Evolutionary conservation across 805 yeast genomes (phyloP).

Genomic region (Pichia paraexigua): DNA sequence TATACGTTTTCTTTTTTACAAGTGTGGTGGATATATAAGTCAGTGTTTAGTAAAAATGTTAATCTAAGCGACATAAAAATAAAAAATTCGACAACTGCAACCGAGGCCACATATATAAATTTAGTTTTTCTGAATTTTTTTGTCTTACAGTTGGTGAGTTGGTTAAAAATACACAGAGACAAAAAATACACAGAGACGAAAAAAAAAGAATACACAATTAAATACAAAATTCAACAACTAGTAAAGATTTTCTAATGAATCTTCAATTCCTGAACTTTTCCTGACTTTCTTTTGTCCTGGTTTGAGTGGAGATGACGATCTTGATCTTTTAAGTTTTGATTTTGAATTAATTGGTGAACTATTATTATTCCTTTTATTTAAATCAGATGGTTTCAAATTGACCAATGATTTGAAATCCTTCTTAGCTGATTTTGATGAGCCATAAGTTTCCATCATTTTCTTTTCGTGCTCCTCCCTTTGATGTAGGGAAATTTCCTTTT

Average conservation of each 20-base stretch:
- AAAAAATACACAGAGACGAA: background rate
- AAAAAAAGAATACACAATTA: no score
- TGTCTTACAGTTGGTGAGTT: background rate
- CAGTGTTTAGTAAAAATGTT: background rate
- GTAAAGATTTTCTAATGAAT: conserved; percentile 3
- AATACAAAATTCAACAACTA: background rate
- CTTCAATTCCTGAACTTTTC: conserved; percentile 7
- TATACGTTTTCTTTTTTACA: background rate
- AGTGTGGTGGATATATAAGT: background rate
- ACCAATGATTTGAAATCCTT: conserved; percentile 4
- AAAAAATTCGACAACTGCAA: conserved; percentile 5
- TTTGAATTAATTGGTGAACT: background rate
- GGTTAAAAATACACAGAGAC: background rate
- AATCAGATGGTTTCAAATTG: conserved; percentile 5
- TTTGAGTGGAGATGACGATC: conserved; percentile 12
- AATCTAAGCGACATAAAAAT: conserved; percentile 3
- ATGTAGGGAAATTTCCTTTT: background rate
- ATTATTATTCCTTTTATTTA: conserved; percentile 5
- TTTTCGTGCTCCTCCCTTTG: conserved; percentile 3
- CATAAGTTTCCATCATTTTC: background rate
- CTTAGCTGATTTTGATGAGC: background rate
- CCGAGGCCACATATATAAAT: conserved; percentile 3
- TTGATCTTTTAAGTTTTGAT: conserved; percentile 8
- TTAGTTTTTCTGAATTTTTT: background rate
- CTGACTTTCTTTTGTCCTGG: conserved; percentile 11